Evolutionary conservation across 768 basidiomycete species (phyloP).

Genomic region (Leccinum aurantiacum): DNA sequence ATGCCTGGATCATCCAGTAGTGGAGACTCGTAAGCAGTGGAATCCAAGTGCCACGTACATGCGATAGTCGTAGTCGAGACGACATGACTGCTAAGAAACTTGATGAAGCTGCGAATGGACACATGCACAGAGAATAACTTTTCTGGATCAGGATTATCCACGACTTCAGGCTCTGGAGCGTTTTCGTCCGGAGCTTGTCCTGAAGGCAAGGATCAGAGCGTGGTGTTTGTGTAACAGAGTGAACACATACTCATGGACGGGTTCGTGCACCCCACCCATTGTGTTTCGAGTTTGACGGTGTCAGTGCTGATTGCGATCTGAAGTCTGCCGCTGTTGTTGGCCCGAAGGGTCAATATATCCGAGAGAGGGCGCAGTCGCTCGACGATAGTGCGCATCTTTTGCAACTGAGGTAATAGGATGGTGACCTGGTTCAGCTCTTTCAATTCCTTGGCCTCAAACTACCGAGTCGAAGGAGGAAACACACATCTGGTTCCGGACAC

Average conservation of each 20-base stretch:
- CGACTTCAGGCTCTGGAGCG: slow-evolving; percentile 33
- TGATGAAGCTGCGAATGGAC: slow-evolving; percentile 72
- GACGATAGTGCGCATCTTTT: slow-evolving; percentile 74
- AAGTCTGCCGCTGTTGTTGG: slow-evolving; percentile 61
- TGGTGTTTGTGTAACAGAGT: neutral
- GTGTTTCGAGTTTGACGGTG: slow-evolving; percentile 72
- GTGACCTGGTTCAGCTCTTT: slow-evolving; percentile 54
- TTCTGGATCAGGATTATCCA: slow-evolving; percentile 50
- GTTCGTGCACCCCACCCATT: slow-evolving; percentile 73
- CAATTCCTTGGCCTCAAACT: neutral
- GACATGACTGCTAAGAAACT: slow-evolving; percentile 77
- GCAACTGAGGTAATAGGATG: slow-evolving; percentile 72
- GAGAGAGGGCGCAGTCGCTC: slow-evolving; percentile 74
- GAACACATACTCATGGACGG: slow-evolving; percentile 49
- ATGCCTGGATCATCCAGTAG: slow-evolving; percentile 49
- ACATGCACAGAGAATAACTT: slow-evolving; percentile 65
- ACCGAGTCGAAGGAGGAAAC: slow-evolving; percentile 24
- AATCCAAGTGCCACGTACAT: slow-evolving; percentile 49
- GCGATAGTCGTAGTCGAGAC: slow-evolving; percentile 85
- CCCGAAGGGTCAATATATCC: slow-evolving; percentile 64
- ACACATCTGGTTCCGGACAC: slow-evolving; percentile 84
- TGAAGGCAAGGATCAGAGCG: slow-evolving; percentile 7
- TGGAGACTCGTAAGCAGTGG: neutral
- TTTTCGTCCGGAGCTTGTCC: slow-evolving; percentile 32
- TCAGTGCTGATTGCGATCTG: slow-evolving; percentile 62